A percentile compares a stretch with the other conserved stretches of the same genome.
phyloP scores from a whole-genome alignment of 352 stramenopile species.

The Globisporangium ultimum region DNA sequence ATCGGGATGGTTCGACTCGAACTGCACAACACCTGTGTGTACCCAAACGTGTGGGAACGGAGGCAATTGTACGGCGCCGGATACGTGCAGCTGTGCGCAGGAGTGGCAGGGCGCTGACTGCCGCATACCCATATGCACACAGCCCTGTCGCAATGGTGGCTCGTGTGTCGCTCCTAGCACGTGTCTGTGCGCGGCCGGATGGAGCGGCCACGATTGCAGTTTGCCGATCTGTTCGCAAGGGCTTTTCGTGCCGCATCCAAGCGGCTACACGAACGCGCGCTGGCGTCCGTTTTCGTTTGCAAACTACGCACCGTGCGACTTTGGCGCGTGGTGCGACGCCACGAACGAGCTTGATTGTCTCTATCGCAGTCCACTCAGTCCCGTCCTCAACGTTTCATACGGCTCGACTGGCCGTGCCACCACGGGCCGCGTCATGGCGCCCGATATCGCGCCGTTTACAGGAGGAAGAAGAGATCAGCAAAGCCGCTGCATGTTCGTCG shows the following conservation, averaged over 20 bases:
- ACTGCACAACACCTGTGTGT: slow-evolving; percentile 96
- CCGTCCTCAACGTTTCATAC: slow-evolving; percentile 34
- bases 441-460: slow-evolving; percentile 11
- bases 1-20: slow-evolving; percentile 94
- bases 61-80: slow-evolving; percentile 92
- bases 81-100: slow-evolving; percentile 86
- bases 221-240: slow-evolving; percentile 92
- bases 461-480: no score
- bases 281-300: slow-evolving; percentile 59
- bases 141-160: slow-evolving; percentile 88
- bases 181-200: slow-evolving; percentile 91
- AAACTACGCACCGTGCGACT: slow-evolving; percentile 90
- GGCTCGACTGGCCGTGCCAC: slow-evolving; percentile 18
- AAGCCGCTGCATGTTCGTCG: slow-evolving; percentile 71
- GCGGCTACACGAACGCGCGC: slow-evolving; percentile 52
- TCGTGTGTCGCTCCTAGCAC: slow-evolving; percentile 92
- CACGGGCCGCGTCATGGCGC: slow-evolving; percentile 28
- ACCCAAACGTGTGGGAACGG: slow-evolving; percentile 95
- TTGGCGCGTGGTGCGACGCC: slow-evolving; percentile 85
- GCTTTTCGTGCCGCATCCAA: slow-evolving; percentile 88
- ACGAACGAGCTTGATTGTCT: slow-evolving; percentile 94
- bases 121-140: slow-evolving; percentile 87
- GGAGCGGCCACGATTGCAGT: slow-evolving; percentile 91
- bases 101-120: slow-evolving; percentile 92
- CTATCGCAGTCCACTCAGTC: slow-evolving; percentile 38